phyloP scores from a whole-genome alignment of 192 early-diverging fungal species.

The Umbelopsis sp. region DNA sequence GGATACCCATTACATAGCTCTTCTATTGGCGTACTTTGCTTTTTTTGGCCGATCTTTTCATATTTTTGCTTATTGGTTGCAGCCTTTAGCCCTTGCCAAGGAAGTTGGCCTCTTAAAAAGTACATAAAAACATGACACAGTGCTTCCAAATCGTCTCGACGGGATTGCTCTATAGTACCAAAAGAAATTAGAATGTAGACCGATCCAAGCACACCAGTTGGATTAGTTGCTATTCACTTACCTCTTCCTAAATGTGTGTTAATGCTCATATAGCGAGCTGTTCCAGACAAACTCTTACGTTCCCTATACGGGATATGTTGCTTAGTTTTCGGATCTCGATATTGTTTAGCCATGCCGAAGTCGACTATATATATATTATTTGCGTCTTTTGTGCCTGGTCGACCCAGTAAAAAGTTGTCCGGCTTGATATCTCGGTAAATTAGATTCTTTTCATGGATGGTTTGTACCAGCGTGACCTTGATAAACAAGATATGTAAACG shows the following conservation, averaged over 20 bases:
- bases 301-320: constrained; percentile 75
- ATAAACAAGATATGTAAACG: not conserved
- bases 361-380: constrained; percentile 69
- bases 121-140: constrained; percentile 99
- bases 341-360: constrained; percentile 80
- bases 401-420: constrained; percentile 95
- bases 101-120: constrained; percentile 90
- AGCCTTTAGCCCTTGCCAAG: constrained; percentile 98
- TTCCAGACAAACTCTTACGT: constrained; percentile 58
- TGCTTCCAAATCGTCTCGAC: constrained; percentile 96
- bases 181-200: not conserved
- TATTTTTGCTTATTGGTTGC: constrained; percentile 99
- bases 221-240: constrained; percentile 22
- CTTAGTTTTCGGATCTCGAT: constrained; percentile 73
- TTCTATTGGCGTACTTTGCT: constrained; percentile 85
- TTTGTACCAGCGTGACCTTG: constrained; percentile 76
- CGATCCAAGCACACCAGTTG: not conserved
- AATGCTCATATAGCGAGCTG: constrained; percentile 83
- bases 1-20: constrained; percentile 92
- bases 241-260: constrained; percentile 83
- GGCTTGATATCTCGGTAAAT: constrained; percentile 99
- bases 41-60: constrained; percentile 99
- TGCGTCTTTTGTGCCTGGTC: constrained; percentile 57
- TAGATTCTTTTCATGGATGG: constrained; percentile 90
- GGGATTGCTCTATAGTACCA: constrained; percentile 79